phyloP scores from a whole-genome alignment of 768 basidiomycete species.

The Mycena metata region DNA sequence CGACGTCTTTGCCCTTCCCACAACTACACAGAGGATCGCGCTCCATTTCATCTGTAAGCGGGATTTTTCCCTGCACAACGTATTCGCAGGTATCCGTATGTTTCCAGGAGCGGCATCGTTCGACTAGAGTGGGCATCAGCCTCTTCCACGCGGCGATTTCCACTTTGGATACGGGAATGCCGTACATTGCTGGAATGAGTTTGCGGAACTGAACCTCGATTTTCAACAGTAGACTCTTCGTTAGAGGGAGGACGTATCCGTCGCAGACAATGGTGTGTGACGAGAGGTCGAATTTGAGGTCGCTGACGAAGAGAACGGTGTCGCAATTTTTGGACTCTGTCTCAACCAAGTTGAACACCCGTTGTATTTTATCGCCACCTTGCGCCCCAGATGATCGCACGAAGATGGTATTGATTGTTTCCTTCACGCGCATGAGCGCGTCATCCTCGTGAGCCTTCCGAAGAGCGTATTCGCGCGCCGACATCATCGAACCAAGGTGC shows the following conservation, averaged over 20 bases:
- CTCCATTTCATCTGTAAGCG: slow-evolving; percentile 53
- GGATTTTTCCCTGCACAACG: slow-evolving; percentile 47
- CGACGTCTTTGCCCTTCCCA: slow-evolving; percentile 63
- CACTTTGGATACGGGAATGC: slow-evolving; percentile 44
- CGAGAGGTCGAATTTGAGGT: slow-evolving; percentile 61
- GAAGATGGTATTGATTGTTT: slow-evolving; percentile 47
- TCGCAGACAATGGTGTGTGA: slow-evolving; percentile 67
- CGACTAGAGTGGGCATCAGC: slow-evolving; percentile 63
- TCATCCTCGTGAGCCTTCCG: slow-evolving; percentile 53
- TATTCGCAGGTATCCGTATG: slow-evolving; percentile 68
- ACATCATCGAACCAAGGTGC: slow-evolving; percentile 38
- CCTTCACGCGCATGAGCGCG: slow-evolving; percentile 49
- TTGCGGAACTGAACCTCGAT: slow-evolving; percentile 32
- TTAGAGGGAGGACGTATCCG: slow-evolving; percentile 59
- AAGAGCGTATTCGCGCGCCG: slow-evolving; percentile 47
- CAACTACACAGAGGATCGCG: slow-evolving; percentile 65
- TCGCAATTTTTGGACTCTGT: slow-evolving; percentile 43
- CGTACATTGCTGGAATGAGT: slow-evolving; percentile 28
- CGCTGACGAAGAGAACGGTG: slow-evolving; percentile 61
- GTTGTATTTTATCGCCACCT: too few species aligned
- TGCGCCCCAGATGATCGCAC: slow-evolving; percentile 42
- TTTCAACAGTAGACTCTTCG: slow-evolving; percentile 33
- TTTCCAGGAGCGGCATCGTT: slow-evolving; percentile 67
- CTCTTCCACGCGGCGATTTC: slow-evolving; percentile 64
- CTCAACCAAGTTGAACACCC: slow-evolving; percentile 15